Evolutionary conservation across 2,329 filamentous ascomycete species (phyloP).

Genomic region (Fusarium sp.): DNA sequence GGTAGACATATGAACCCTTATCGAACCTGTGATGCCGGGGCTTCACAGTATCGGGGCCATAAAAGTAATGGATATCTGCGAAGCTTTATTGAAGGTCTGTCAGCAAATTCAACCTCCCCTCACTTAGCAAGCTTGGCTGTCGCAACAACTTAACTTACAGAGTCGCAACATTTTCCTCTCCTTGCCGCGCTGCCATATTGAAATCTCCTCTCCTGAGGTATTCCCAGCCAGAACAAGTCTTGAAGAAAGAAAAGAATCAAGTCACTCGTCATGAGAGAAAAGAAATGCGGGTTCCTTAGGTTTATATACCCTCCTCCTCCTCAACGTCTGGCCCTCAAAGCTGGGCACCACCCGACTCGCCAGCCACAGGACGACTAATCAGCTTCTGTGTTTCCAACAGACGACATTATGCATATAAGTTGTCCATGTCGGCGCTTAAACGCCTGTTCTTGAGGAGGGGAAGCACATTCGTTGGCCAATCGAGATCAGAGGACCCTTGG

Average conservation of each 20-base stretch:
- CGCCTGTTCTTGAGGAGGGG: constrained; percentile 45
- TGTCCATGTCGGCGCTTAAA: constrained; percentile 51
- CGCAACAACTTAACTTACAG: constrained; percentile 60
- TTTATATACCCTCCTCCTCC: constrained; percentile 46
- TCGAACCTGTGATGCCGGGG: constrained; percentile 86
- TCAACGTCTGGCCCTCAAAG: constrained; percentile 11
- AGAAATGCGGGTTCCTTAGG: constrained; percentile 35
- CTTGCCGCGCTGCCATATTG: constrained; percentile 61
- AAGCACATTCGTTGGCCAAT: constrained; percentile 45
- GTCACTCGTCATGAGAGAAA: constrained; percentile 27
- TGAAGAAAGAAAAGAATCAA: neutral
- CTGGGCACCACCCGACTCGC: constrained; percentile 43
- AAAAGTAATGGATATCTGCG: constrained; percentile 84
- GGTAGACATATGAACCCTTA: constrained; percentile 82
- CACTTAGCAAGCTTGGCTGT: constrained; percentile 3
- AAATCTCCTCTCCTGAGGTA: constrained; percentile 12
- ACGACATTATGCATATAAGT: constrained; percentile 47
- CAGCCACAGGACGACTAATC: constrained; percentile 37
- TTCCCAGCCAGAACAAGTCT: neutral
- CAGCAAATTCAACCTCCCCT: constrained; percentile 5
- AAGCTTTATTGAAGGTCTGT: constrained; percentile 65
- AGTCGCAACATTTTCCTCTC: constrained; percentile 65
- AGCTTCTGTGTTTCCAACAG: constrained; percentile 42
- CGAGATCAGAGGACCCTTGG: constrained; percentile 42
- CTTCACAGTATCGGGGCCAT: constrained; percentile 73